Percentiles rank a stretch among this genome's conserved stretches.
These are phyloP conservation scores for Oemleria cerasiformis DNA, from an alignment of 306 rosid species.

Conservation along the genomic window DNA sequence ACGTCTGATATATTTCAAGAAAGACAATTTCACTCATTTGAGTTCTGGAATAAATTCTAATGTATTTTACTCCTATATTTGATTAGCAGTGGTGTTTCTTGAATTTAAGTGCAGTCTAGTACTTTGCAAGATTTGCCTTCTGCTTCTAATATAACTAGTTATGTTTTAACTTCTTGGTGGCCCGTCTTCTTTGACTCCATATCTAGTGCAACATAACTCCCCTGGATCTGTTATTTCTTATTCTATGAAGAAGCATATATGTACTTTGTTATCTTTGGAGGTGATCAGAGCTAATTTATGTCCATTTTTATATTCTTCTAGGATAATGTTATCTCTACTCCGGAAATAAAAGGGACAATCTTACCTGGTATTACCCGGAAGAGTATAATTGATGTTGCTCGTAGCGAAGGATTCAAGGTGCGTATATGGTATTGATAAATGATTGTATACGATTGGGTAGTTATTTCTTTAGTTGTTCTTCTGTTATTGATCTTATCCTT, in stretches of 20 bases:
- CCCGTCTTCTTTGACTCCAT: neutral
- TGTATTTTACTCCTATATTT: neutral
- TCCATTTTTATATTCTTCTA: conserved; percentile 30
- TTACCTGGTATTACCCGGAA: conserved; percentile 97
- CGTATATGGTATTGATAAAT: conserved; percentile 15
- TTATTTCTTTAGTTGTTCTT: conserved; percentile 6
- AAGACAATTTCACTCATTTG: neutral
- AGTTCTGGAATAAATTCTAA: neutral
- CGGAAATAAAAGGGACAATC: conserved; percentile 86
- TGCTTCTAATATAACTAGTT: neutral
- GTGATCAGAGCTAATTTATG: neutral
- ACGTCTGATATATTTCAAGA: neutral
- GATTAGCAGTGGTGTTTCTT: neutral
- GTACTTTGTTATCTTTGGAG: neutral
- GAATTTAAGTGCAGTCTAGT: neutral
- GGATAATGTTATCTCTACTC: conserved; percentile 79
- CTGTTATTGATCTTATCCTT: neutral
- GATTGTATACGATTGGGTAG: neutral
- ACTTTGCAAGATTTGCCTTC: neutral
- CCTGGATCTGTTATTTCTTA: neutral
- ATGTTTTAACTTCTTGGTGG: neutral
- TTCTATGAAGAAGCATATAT: neutral
- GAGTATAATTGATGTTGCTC: conserved; percentile 92
- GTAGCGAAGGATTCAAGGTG: conserved; percentile 90
- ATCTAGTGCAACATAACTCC: neutral